phyloP scores from a whole-genome alignment of 441 rosid species.

The Biscutella laevigata region DNA sequence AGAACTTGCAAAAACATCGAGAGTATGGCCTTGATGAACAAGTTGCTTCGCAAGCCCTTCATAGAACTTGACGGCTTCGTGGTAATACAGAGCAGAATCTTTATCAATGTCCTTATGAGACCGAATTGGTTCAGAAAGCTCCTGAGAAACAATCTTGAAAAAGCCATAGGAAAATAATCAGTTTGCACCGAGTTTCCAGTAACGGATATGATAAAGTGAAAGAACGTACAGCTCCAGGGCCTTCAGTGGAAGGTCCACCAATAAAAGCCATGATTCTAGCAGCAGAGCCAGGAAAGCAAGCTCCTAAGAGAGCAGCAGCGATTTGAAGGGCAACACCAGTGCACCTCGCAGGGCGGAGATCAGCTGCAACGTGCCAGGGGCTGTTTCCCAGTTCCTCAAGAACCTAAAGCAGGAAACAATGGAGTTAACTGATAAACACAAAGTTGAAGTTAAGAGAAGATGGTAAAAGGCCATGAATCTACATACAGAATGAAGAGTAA shows the following conservation, averaged over 20 bases:
- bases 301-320: slow-evolving; percentile 76
- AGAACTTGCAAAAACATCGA: slow-evolving; percentile 87
- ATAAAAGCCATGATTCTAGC: slow-evolving; percentile 85
- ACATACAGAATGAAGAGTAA: slow-evolving; percentile 65
- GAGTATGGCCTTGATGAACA: slow-evolving; percentile 94
- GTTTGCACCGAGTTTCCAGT: neutral
- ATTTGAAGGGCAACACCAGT: slow-evolving; percentile 74
- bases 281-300: slow-evolving; percentile 87
- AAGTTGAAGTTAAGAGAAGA: neutral
- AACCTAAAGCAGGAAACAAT: slow-evolving; percentile 27
- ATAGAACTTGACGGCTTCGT: slow-evolving; percentile 72
- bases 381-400: slow-evolving; percentile 79
- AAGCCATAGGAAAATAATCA: neutral
- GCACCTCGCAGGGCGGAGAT: slow-evolving; percentile 71
- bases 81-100: slow-evolving; percentile 67
- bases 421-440: neutral
- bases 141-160: slow-evolving; percentile 66
- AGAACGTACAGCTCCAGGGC: slow-evolving; percentile 66
- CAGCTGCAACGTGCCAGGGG: slow-evolving; percentile 62
- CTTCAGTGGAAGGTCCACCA: slow-evolving; percentile 84
- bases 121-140: slow-evolving; percentile 80
- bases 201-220: neutral
- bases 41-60: slow-evolving; percentile 79
- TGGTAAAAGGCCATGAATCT: neutral
- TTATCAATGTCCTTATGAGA: slow-evolving; percentile 88